Evolutionary conservation across 176 grass and related monocot species (phyloP).

Genomic region (Phoenix dactylifera): DNA sequence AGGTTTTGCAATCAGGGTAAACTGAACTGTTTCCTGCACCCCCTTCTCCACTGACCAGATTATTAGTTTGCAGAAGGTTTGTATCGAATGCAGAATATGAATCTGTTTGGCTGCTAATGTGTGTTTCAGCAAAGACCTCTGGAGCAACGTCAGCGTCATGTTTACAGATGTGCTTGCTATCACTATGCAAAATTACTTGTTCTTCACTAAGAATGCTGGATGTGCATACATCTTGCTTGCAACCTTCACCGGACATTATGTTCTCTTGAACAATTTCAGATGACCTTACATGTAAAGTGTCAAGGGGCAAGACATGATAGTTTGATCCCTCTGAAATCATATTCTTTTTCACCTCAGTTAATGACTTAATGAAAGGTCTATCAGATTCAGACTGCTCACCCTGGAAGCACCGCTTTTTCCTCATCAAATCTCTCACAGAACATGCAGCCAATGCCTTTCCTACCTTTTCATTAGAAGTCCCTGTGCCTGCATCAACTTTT

Average conservation of each 20-base stretch:
- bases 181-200: background rate
- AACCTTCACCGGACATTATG: background rate
- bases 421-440: slow-evolving; percentile 93
- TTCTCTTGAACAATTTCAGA: slow-evolving; percentile 7
- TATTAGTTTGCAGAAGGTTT: background rate
- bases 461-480: slow-evolving; percentile 32
- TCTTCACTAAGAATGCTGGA: background rate
- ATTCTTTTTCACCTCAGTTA: slow-evolving; percentile 18
- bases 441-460: slow-evolving; percentile 21
- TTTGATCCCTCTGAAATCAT: slow-evolving; percentile 17
- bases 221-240: background rate
- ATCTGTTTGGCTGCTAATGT: slow-evolving; percentile 2
- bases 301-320: slow-evolving; percentile 11
- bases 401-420: slow-evolving; percentile 44
- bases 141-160: background rate
- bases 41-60: background rate
- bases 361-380: slow-evolving; percentile 25
- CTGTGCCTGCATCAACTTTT: slow-evolving; percentile 13
- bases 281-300: slow-evolving; percentile 20
- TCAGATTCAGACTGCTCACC: slow-evolving; percentile 48
- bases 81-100: background rate
- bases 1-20: background rate
- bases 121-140: background rate
- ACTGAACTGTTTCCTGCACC: background rate
- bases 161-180: background rate